phyloP scores from a whole-genome alignment of 2,329 filamentous ascomycete genomes.

The Botryotinia globosa region DNA sequence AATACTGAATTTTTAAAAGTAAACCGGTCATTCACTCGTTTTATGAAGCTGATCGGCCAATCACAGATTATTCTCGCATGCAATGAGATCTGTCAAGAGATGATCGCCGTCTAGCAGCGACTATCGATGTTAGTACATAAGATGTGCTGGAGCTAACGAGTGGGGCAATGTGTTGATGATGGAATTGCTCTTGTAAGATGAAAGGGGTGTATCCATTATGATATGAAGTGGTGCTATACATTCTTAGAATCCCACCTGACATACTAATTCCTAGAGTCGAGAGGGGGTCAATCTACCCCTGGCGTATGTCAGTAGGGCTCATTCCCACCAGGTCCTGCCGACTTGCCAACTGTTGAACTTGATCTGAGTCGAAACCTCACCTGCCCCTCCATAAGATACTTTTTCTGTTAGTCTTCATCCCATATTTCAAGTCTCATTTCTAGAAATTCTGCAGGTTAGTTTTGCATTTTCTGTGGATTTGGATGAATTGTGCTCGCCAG shows the following conservation, averaged over 20 bases:
- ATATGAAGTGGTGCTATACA: not conserved
- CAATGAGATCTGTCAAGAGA: not conserved
- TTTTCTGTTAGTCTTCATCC: not conserved
- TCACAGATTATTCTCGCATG: not conserved
- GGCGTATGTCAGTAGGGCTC: not conserved
- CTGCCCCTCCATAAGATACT: not conserved
- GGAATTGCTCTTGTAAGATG: not conserved
- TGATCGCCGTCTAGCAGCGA: not conserved
- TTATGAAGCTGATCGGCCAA: not conserved
- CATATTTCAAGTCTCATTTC: not conserved
- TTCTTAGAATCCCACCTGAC: not conserved
- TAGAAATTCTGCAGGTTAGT: not conserved
- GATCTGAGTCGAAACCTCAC: not conserved
- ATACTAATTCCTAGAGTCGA: not conserved
- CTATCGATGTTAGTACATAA: not conserved
- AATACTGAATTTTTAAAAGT: not conserved
- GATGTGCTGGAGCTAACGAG: not conserved
- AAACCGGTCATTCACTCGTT: not conserved
- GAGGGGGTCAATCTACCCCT: not conserved
- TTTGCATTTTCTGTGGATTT: not conserved
- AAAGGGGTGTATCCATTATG: not conserved
- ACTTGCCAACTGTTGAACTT: not conserved
- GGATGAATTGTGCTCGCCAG: not conserved
- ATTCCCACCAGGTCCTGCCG: not conserved
- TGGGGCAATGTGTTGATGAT: not conserved